Conservation (phyloP, 768 basidiomycete species). For the Sutorius australiensis region DNA sequence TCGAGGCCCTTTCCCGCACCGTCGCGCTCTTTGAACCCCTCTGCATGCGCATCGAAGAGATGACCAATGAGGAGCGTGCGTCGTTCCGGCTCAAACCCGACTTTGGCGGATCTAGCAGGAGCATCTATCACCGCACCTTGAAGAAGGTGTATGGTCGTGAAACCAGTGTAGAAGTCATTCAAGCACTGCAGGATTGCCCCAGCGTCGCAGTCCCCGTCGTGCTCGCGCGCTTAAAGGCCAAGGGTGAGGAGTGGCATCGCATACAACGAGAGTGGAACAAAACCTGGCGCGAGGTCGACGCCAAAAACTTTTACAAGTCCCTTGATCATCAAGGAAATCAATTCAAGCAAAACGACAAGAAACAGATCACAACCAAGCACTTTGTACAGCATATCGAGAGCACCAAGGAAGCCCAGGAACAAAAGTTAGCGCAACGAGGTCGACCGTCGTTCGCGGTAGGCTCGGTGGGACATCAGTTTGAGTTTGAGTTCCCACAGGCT, state of each 20-base stretch:
- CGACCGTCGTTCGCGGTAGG: conserved; percentile 41
- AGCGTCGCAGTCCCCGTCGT: conserved; percentile 90
- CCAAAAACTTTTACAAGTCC: conserved; percentile 97
- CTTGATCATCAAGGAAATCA: conserved; percentile 93
- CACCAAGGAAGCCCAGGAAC: conserved; percentile 57
- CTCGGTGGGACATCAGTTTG: conserved; percentile 66
- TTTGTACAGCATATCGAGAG: conserved; percentile 79
- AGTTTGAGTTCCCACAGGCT: conserved; percentile 73
- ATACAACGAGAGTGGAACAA: conserved; percentile 93
- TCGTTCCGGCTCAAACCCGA: conserved; percentile 79
- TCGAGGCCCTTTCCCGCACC: conserved; percentile 86
- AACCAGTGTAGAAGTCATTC: conserved; percentile 67
- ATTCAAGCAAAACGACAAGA: conserved; percentile 97
- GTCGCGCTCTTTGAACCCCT: conserved; percentile 91
- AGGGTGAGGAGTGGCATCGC: conserved; percentile 96
- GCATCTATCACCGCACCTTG: conserved; percentile 87
- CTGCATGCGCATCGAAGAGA: conserved; percentile 75
- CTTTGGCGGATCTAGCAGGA: conserved; percentile 84
- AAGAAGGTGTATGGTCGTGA: conserved; percentile 92
- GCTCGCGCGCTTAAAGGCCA: conserved; percentile 80
- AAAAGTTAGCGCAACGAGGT: conserved; percentile 27
- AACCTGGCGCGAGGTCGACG: conserved; percentile 95
- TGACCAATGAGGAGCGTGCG: conserved; percentile 83
- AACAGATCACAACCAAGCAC: conserved; percentile 77
- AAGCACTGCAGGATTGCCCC: conserved; percentile 89